These are phyloP conservation scores for Starmerella ratchasimensis DNA, from an alignment of 805 yeast genomes.

Conservation along the genomic window DNA sequence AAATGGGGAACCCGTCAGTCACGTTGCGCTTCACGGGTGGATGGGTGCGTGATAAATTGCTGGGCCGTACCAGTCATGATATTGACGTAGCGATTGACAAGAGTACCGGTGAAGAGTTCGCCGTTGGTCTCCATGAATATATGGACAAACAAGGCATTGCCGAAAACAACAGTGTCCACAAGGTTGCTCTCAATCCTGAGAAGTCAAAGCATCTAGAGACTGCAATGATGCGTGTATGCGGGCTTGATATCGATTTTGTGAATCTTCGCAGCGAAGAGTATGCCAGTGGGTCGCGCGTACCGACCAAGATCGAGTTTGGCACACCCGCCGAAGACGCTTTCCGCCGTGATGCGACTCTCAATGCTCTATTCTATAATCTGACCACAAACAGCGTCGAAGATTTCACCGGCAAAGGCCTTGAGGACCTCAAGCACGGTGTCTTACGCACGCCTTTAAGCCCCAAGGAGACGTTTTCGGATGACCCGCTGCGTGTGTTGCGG, in stretches of 20 bases:
- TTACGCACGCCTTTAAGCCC: constrained; percentile 85
- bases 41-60: constrained; percentile 91
- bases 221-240: constrained; percentile 77
- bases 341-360: constrained; percentile 89
- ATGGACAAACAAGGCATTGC: constrained; percentile 22
- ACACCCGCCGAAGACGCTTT: constrained; percentile 85
- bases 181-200: constrained; percentile 83
- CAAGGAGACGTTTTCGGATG: constrained; percentile 73
- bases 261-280: constrained; percentile 80
- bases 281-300: constrained; percentile 69
- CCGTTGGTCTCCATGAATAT: constrained; percentile 45
- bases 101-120: constrained; percentile 78
- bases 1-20: constrained; percentile 22
- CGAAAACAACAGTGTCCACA: constrained; percentile 39
- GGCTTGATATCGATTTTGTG: constrained; percentile 84
- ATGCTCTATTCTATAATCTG: constrained; percentile 81
- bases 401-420: constrained; percentile 59
- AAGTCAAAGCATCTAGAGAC: constrained; percentile 94
- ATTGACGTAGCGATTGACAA: constrained; percentile 81
- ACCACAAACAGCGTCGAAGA: constrained; percentile 63
- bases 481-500: constrained; percentile 80
- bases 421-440: constrained; percentile 55
- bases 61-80: constrained; percentile 71
- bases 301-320: constrained; percentile 58
- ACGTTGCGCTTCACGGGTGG: constrained; percentile 86